A percentile compares a stretch with the other conserved stretches of the same genome.
Conservation (phyloP, 2,329 filamentous ascomycete genomes). For the Tolypocladium inflatum region DNA sequence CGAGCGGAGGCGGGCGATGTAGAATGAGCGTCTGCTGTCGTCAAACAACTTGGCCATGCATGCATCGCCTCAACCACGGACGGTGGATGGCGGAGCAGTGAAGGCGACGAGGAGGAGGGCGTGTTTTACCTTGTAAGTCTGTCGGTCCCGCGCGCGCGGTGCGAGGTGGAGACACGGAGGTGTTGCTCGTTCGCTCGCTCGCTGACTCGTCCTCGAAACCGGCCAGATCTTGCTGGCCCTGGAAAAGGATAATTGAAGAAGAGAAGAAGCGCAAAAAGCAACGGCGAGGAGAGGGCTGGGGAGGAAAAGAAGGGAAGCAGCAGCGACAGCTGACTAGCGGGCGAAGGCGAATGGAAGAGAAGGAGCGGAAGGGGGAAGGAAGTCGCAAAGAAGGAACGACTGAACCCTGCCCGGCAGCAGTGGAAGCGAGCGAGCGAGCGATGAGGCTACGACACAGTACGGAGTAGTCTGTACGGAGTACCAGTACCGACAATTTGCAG, state of each 20-base stretch:
- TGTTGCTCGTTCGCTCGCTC: not conserved
- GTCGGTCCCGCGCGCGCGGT: not conserved
- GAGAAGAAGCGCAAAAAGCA: not conserved
- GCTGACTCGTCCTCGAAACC: not conserved
- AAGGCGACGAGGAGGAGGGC: not conserved
- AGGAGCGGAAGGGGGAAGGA: not conserved
- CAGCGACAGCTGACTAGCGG: not conserved
- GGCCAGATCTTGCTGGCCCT: not conserved
- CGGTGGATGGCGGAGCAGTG: not conserved
- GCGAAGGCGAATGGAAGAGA: not conserved
- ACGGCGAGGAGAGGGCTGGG: not conserved
- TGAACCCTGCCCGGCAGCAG: not conserved
- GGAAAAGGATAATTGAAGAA: not conserved
- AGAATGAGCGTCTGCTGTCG: not conserved
- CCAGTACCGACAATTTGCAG: not conserved
- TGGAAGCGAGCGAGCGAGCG: no score
- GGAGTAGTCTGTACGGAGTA: no score
- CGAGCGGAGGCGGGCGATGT: not conserved
- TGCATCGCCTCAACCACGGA: not conserved
- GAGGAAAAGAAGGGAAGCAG: no score
- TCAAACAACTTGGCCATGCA: not conserved
- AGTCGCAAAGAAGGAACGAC: not conserved
- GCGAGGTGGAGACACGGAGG: not conserved
- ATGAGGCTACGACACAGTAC: not conserved
- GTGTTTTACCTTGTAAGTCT: slow-evolving; percentile 1